Conservation (phyloP, 129 eudicot genomes). For the Chrysanthemum seticuspe region DNA sequence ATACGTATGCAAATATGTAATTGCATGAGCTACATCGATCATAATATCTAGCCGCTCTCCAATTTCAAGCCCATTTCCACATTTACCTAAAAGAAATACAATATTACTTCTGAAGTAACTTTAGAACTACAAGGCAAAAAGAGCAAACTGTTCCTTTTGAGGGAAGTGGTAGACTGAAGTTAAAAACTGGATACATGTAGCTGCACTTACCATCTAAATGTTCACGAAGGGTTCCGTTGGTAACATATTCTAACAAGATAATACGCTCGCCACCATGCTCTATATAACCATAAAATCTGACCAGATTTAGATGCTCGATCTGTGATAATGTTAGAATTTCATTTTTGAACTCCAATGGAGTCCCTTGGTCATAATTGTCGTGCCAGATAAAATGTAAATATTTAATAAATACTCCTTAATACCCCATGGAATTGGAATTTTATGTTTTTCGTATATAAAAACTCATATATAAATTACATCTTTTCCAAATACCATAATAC, state of each 20-base stretch:
- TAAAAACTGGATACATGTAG: not conserved
- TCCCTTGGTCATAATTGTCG: slow-evolving; percentile 44
- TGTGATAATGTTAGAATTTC: slow-evolving; percentile 67
- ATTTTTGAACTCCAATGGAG: slow-evolving; percentile 59
- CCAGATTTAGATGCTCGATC: slow-evolving; percentile 84
- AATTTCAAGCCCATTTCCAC: slow-evolving; percentile 61
- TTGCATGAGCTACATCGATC: slow-evolving; percentile 84
- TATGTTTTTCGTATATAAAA: not conserved
- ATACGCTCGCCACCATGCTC: slow-evolving; percentile 68
- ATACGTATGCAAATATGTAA: slow-evolving; percentile 76
- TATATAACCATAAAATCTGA: slow-evolving; percentile 59
- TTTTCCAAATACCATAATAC: too few relatives aligned
- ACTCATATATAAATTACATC: not conserved
- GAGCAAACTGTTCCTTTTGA: slow-evolving; percentile 6
- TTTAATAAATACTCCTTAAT: slow-evolving; percentile 5
- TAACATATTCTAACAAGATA: slow-evolving; percentile 61
- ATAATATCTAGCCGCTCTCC: slow-evolving; percentile 75
- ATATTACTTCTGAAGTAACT: not conserved
- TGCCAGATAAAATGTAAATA: slow-evolving; percentile 31
- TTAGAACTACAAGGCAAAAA: slow-evolving; percentile 4
- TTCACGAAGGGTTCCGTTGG: slow-evolving; percentile 81
- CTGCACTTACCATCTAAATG: slow-evolving; percentile 73
- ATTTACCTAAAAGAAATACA: slow-evolving; percentile 44
- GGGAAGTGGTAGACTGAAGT: not conserved
- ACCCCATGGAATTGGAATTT: not conserved